phyloP scores from a whole-genome alignment of 306 rosid species.

The Mucuna pruriens region DNA sequence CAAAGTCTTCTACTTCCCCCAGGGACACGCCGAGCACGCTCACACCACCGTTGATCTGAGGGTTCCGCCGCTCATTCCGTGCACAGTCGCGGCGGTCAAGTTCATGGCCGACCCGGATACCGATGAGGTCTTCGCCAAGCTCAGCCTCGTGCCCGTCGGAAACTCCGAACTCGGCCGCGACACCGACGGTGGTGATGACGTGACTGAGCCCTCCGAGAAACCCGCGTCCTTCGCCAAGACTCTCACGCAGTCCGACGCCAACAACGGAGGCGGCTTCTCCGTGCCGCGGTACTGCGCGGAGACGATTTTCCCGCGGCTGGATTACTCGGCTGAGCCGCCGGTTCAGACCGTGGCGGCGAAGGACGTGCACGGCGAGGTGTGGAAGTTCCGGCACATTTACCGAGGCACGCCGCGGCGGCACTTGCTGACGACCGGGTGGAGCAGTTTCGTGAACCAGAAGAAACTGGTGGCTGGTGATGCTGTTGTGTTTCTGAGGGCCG shows the following conservation, averaged over 20 bases:
- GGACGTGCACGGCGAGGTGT: constrained; percentile 87
- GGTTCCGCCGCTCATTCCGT: constrained; percentile 66
- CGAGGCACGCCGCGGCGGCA: constrained; percentile 95
- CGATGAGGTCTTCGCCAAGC: constrained; percentile 73
- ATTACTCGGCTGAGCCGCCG: constrained; percentile 94
- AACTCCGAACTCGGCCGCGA: constrained; percentile 43
- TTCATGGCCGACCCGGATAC: constrained; percentile 89
- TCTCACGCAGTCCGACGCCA: constrained; percentile 91
- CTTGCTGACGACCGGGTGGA: constrained; percentile 95
- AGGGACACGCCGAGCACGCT: constrained; percentile 95
- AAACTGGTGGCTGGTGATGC: constrained; percentile 96
- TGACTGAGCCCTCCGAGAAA: constrained; percentile 62
- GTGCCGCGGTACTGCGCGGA: constrained; percentile 97
- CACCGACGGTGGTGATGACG: constrained; percentile 49
- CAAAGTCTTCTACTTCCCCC: constrained; percentile 89
- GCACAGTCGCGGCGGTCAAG: constrained; percentile 61
- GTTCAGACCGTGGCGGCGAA: constrained; percentile 90
- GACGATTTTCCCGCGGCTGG: constrained; percentile 86
- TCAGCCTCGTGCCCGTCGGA: constrained; percentile 59
- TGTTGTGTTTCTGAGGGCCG: constrained; percentile 83
- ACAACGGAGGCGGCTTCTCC: constrained; percentile 97
- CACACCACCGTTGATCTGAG: constrained; percentile 68
- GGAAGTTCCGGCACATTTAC: constrained; percentile 95
- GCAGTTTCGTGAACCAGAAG: constrained; percentile 92
- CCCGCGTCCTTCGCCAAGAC: constrained; percentile 93